phyloP scores from a whole-genome alignment of 2,329 filamentous ascomycete species.

The Trichothecium sympodiale region DNA sequence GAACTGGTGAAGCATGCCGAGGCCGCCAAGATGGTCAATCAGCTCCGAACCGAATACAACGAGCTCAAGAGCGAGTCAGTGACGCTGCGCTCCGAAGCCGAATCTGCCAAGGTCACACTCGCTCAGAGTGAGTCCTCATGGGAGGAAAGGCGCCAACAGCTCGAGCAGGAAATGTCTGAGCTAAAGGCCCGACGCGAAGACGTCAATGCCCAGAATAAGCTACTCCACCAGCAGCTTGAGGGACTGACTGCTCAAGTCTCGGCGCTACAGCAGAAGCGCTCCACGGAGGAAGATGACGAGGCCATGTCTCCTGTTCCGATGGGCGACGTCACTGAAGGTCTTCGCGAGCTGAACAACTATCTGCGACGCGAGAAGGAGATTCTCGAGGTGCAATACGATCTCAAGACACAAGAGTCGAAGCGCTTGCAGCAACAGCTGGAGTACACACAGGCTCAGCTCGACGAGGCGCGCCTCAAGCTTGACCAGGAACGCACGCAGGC shows the following conservation, averaged over 20 bases:
- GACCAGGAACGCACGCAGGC: constrained; percentile 77
- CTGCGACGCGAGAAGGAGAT: constrained; percentile 95
- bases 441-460: constrained; percentile 76
- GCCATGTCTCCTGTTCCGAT: constrained; percentile 38
- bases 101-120: constrained; percentile 72
- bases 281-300: constrained; percentile 40
- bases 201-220: constrained; percentile 76
- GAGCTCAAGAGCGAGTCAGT: constrained; percentile 70
- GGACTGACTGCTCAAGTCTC: constrained; percentile 70
- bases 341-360: constrained; percentile 86
- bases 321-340: constrained; percentile 56
- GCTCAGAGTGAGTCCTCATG: constrained; percentile 78
- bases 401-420: constrained; percentile 80
- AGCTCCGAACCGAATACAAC: constrained; percentile 69
- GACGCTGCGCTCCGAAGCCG: constrained; percentile 66
- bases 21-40: constrained; percentile 76
- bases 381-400: constrained; percentile 87
- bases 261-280: constrained; percentile 65
- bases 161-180: constrained; percentile 76
- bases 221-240: constrained; percentile 84
- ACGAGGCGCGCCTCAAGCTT: constrained; percentile 79
- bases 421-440: constrained; percentile 83
- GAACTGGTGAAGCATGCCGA: constrained; percentile 93
- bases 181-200: constrained; percentile 72
- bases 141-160: constrained; percentile 67